These are phyloP conservation scores for Pseudogymnoascus sp. DNA, from an alignment of 2,329 filamentous ascomycete species.

Conservation along the genomic window DNA sequence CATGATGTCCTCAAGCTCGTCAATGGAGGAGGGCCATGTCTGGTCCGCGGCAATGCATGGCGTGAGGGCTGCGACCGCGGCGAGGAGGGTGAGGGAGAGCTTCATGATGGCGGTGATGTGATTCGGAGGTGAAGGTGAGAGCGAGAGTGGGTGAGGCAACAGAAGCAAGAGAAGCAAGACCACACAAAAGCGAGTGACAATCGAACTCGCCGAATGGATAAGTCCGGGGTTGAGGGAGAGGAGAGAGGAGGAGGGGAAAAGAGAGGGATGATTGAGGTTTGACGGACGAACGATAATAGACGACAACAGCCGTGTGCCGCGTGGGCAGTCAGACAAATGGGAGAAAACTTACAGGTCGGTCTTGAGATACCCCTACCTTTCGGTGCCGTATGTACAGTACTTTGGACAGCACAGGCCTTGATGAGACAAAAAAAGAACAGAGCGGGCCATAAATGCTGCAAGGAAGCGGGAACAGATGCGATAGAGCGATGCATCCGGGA, in stretches of 20 bases:
- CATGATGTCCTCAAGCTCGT: conserved; percentile 59
- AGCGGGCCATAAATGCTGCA: background rate
- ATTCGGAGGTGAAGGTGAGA: background rate
- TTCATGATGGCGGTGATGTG: conserved; percentile 18
- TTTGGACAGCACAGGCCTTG: background rate
- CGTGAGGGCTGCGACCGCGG: conserved; percentile 13
- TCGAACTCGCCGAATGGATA: background rate
- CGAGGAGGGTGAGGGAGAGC: conserved; percentile 16
- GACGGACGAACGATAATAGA: background rate
- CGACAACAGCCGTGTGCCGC: background rate
- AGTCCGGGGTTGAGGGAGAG: background rate
- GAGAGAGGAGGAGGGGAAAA: background rate
- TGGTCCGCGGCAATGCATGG: conserved; percentile 35
- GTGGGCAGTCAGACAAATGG: background rate
- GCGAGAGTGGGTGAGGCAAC: background rate
- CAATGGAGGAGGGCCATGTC: conserved; percentile 53
- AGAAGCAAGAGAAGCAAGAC: background rate
- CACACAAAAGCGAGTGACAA: background rate
- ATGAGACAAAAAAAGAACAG: conserved; percentile 1
- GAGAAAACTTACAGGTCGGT: background rate
- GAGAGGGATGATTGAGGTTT: background rate
- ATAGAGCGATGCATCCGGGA: conserved; percentile 1
- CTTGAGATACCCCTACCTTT: background rate
- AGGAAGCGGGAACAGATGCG: conserved; percentile 1
- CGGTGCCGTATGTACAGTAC: background rate